These are phyloP conservation scores for Ganoderma multipileum DNA, from an alignment of 1,284 basidiomycete species.

Conservation along the genomic window DNA sequence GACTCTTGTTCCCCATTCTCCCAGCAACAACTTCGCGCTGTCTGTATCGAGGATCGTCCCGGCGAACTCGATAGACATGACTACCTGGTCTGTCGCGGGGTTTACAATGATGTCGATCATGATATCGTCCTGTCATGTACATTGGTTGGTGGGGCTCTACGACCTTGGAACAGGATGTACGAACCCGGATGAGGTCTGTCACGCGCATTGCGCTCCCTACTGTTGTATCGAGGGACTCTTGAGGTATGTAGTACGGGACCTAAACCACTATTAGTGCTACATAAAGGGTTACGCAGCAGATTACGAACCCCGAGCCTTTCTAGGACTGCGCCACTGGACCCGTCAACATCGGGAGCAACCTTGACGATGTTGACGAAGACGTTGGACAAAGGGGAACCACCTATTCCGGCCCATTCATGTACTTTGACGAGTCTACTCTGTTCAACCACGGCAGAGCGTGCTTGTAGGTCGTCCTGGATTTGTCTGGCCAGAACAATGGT, in stretches of 20 bases:
- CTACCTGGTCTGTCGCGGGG: conserved; percentile 39
- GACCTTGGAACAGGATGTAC: neutral
- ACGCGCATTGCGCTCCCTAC: conserved; percentile 20
- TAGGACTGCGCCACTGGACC: conserved; percentile 10
- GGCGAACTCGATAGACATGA: conserved; percentile 51
- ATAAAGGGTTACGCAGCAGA: neutral
- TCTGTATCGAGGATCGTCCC: conserved; percentile 39
- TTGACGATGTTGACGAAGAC: conserved; percentile 56
- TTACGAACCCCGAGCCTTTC: conserved; percentile 23
- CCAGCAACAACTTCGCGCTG: conserved; percentile 36
- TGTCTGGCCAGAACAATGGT: conserved; percentile 39
- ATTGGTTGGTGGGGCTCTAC: neutral
- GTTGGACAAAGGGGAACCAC: conserved; percentile 48
- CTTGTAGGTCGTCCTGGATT: conserved; percentile 47
- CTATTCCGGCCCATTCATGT: conserved; percentile 43
- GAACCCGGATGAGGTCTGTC: conserved; percentile 28
- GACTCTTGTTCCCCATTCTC: conserved; percentile 39
- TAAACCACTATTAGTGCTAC: neutral
- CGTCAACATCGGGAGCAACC: conserved; percentile 35
- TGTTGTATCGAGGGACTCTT: conserved; percentile 12
- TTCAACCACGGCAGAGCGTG: conserved; percentile 48
- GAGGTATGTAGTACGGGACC: conserved; percentile 33
- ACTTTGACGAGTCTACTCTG: conserved; percentile 50
- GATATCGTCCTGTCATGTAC: conserved; percentile 46
- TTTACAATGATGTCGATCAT: conserved; percentile 50